phyloP scores from a whole-genome alignment of 2,329 filamentous ascomycete species.

The Aspergillus pseudoviridinutans region DNA sequence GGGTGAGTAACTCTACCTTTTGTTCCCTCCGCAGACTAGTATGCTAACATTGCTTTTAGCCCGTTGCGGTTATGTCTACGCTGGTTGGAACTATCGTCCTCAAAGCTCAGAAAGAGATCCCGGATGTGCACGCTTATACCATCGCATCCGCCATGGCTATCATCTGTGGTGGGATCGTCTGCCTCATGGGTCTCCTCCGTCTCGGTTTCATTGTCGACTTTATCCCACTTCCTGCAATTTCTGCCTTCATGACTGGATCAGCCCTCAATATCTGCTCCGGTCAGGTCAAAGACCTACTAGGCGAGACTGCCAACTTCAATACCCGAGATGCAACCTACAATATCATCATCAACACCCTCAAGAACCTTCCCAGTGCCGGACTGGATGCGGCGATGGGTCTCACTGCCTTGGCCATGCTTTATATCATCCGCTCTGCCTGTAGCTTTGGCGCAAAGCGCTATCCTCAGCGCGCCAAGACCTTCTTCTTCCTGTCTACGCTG shows the following conservation, averaged over 20 bases:
- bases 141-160: conserved; percentile 77
- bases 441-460: conserved; percentile 63
- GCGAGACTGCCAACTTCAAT: conserved; percentile 62
- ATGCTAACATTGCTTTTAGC: conserved; percentile 46
- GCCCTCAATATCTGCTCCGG: conserved; percentile 83
- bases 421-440: conserved; percentile 66
- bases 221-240: conserved; percentile 84
- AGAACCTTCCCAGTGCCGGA: conserved; percentile 61
- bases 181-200: conserved; percentile 72
- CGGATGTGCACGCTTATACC: conserved; percentile 55
- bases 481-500: conserved; percentile 89
- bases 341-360: conserved; percentile 79
- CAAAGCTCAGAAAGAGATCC: conserved; percentile 55
- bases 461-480: conserved; percentile 65
- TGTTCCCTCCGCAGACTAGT: conserved; percentile 1
- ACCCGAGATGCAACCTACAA: conserved; percentile 74
- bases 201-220: conserved; percentile 89
- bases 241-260: conserved; percentile 95
- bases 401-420: conserved; percentile 74
- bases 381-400: conserved; percentile 86
- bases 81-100: conserved; percentile 78
- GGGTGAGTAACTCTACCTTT: conserved; percentile 52
- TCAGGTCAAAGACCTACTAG: conserved; percentile 78
- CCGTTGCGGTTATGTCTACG: conserved; percentile 92
- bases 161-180: conserved; percentile 71